A percentile compares a stretch with the other conserved stretches of the same genome.
Conservation (phyloP, 768 basidiomycete species). For the Collybia mongolica region DNA sequence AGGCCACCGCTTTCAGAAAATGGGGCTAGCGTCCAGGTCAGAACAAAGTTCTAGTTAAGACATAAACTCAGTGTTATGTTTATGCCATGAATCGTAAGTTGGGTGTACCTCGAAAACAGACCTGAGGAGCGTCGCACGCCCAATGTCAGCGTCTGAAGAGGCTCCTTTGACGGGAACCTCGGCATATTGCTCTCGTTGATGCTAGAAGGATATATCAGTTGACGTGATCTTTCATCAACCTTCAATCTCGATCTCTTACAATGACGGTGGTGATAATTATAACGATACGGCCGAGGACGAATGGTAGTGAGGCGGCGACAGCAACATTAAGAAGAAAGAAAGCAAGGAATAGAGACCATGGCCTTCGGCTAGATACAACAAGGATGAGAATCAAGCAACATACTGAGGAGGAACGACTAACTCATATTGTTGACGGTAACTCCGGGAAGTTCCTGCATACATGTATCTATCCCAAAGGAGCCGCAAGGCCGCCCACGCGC, state of each 20-base stretch:
- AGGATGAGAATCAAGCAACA: slow-evolving; percentile 1
- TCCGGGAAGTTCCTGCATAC: slow-evolving; percentile 31
- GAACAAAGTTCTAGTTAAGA: slow-evolving; percentile 22
- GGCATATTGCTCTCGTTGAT: slow-evolving; percentile 28
- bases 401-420: slow-evolving; percentile 15
- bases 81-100: too few species aligned
- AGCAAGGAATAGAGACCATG: slow-evolving; percentile 35
- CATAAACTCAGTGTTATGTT: too few species aligned
- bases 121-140: slow-evolving; percentile 23
- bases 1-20: slow-evolving; percentile 32
- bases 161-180: slow-evolving; percentile 35
- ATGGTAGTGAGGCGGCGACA: slow-evolving; percentile 26
- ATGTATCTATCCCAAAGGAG: slow-evolving; percentile 33
- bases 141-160: slow-evolving; percentile 30
- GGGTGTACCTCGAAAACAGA: slow-evolving; percentile 25
- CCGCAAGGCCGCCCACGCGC: slow-evolving; percentile 24
- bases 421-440: slow-evolving; percentile 33
- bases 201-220: slow-evolving; percentile 17
- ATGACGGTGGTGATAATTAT: slow-evolving; percentile 27
- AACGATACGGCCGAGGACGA: slow-evolving; percentile 36
- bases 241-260: slow-evolving; percentile 12
- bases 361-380: slow-evolving; percentile 24
- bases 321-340: slow-evolving; percentile 33
- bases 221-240: slow-evolving; percentile 3
- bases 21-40: slow-evolving; percentile 40